These are phyloP conservation scores for Haberlea rhodopensis DNA, from an alignment of 257 asterid species.

Conservation along the genomic window DNA sequence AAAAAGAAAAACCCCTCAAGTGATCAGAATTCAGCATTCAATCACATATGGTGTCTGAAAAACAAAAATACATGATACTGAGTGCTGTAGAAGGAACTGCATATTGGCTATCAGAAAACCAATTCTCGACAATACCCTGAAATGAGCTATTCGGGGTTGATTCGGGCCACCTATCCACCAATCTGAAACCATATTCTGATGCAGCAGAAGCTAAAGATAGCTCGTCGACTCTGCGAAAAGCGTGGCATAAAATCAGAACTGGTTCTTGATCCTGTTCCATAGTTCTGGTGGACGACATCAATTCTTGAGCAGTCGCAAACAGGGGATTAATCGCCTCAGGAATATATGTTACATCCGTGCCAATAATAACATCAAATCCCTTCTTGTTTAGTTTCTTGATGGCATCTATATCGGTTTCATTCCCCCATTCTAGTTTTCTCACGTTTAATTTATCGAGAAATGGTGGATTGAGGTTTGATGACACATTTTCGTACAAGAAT, in stretches of 20 bases:
- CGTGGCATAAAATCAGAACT: too few species aligned
- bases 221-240: too few species aligned
- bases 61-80: slow-evolving; percentile 70
- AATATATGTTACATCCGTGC: slow-evolving; percentile 80
- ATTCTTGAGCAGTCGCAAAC: too few species aligned
- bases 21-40: too few species aligned
- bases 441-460: slow-evolving; percentile 35
- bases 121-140: too few species aligned
- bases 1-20: too few species aligned
- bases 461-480: slow-evolving; percentile 46
- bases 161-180: too few species aligned
- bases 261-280: too few species aligned
- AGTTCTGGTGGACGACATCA: too few species aligned
- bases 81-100: slow-evolving; percentile 57
- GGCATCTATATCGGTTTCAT: slow-evolving; percentile 46
- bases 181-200: too few species aligned
- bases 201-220: too few species aligned
- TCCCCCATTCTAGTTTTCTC: slow-evolving; percentile 73
- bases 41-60: slow-evolving; percentile 30
- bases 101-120: slow-evolving; percentile 44
- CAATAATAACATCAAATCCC: slow-evolving; percentile 78
- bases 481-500: slow-evolving; percentile 54
- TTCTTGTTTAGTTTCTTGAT: slow-evolving; percentile 43
- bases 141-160: too few species aligned
- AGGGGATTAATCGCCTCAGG: slow-evolving; percentile 62